Base-by-base conservation (phyloP, 805 yeast genomes). In the Zygoascus tannicola region DNA sequence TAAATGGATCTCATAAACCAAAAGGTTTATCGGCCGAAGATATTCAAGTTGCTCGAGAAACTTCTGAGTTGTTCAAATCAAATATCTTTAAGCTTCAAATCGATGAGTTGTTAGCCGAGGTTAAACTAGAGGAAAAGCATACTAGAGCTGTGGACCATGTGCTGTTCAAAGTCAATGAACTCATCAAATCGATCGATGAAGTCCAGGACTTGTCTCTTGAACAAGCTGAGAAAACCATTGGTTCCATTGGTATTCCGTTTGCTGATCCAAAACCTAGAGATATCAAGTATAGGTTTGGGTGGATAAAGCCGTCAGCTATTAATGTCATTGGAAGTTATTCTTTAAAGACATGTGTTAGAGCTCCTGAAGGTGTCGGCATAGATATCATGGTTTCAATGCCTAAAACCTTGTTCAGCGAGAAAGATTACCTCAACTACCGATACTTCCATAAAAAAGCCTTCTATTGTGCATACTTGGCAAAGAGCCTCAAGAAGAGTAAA, bases 51-150 rank as follows among this genome's bases (percentile, higher is more conserved):
- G 95, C 96, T 0, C 74, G 95, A 55, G 97, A 88, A 61, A 85
- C 97, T 1, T 92, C 94, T 1, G 97, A 88, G 61, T 67, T 90
- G 38, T 92, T 88, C 76, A 86, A 88, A 58, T 86, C 96, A 5
- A 92, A 88, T 63, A 87, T 92, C 44, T 90, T 92, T 78, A 92
- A 92, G 62, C 65, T 92, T 46, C 95, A 92, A 66, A 87, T 92
- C 48, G 97, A 88, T 64, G 97, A 88, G 59, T 68, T 92, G 34
- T 67, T 92, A 53, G 75, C 77, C 52, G 97, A 90, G 62, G 75
- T 90, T 34, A 75, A 77, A 53, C 62, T 88, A 34, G 83, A 83
- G 54, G 90, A 85, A 16, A 63, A 75, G 15, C 80, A 81, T 56
- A 73, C 81, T 36, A 59, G 74, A 41, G 68, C 71, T 40, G 76